Conservation (phyloP, 2,329 filamentous ascomycete genomes). For the Diaporthe sp. region DNA sequence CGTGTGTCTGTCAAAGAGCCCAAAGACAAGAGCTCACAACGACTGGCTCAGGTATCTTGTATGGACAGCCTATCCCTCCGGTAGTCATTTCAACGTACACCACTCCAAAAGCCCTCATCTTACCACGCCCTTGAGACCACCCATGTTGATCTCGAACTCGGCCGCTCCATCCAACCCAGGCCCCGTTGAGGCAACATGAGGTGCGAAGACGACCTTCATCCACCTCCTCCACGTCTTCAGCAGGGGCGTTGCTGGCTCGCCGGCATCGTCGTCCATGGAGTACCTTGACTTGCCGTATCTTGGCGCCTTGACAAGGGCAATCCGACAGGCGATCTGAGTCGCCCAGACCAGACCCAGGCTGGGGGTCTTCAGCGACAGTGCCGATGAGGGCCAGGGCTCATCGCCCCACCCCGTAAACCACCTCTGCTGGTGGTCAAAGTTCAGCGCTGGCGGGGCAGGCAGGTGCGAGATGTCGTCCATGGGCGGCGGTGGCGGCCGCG, state of each 20-base stretch:
- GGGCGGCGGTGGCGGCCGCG: conserved; percentile 22
- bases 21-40: background rate
- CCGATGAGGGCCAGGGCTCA: conserved; percentile 57
- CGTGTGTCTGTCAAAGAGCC: background rate
- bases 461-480: conserved; percentile 10
- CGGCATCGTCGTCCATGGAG: conserved; percentile 52
- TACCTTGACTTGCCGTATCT: conserved; percentile 55
- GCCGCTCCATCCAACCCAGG: conserved; percentile 64
- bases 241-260: conserved; percentile 51
- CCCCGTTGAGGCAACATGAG: conserved; percentile 73
- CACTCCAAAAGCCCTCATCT: background rate
- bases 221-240: conserved; percentile 77
- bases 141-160: conserved; percentile 81
- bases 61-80: background rate
- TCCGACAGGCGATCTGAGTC: conserved; percentile 85
- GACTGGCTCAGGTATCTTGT: background rate
- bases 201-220: conserved; percentile 91
- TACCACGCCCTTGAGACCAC: conserved; percentile 64
- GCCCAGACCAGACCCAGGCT: conserved; percentile 91
- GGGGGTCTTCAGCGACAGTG: conserved; percentile 79
- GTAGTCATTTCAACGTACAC: background rate
- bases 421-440: conserved; percentile 88
- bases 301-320: conserved; percentile 83
- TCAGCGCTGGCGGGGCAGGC: conserved; percentile 63
- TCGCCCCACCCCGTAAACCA: conserved; percentile 98